phyloP scores from a whole-genome alignment of 768 basidiomycete genomes.

The Leccinum subgranulosum region DNA sequence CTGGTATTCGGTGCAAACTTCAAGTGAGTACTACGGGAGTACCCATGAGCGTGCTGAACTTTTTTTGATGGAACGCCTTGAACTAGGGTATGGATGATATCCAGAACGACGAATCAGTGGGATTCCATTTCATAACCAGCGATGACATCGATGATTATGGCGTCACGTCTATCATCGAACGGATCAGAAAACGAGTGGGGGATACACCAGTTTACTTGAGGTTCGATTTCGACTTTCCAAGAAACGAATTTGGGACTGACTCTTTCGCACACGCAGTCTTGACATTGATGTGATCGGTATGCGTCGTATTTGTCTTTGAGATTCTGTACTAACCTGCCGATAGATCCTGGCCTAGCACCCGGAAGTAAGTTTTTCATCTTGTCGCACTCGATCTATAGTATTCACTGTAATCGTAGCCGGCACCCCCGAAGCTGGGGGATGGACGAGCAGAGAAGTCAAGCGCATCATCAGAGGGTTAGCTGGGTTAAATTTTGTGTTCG shows the following conservation, averaged over 20 bases:
- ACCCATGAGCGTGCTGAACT: background rate
- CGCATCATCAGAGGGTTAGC: slow-evolving; percentile 75
- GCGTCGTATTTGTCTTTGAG: background rate
- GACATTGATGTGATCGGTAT: slow-evolving; percentile 82
- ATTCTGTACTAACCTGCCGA: slow-evolving; percentile 3
- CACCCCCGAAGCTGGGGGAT: slow-evolving; percentile 82
- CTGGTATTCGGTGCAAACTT: slow-evolving; percentile 80
- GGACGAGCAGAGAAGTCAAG: slow-evolving; percentile 81
- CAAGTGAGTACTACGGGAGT: slow-evolving; percentile 35
- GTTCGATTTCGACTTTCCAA: slow-evolving; percentile 22
- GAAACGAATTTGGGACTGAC: background rate
- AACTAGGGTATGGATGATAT: slow-evolving; percentile 34
- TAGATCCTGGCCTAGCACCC: slow-evolving; percentile 77
- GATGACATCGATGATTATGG: slow-evolving; percentile 86
- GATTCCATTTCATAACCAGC: slow-evolving; percentile 75
- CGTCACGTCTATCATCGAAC: slow-evolving; percentile 60
- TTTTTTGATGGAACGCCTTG: no score
- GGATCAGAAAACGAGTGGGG: slow-evolving; percentile 72
- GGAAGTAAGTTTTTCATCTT: slow-evolving; percentile 53
- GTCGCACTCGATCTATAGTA: background rate
- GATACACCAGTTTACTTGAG: slow-evolving; percentile 73
- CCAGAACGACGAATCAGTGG: slow-evolving; percentile 64
- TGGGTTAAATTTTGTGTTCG: slow-evolving; percentile 76
- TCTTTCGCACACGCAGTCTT: slow-evolving; percentile 39
- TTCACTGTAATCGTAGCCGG: slow-evolving; percentile 49